A percentile compares a stretch with the other conserved stretches of the same genome.
These are phyloP conservation scores for Cladophialophora carrionii DNA, from an alignment of 2,329 filamentous ascomycete species.

Conservation along the genomic window DNA sequence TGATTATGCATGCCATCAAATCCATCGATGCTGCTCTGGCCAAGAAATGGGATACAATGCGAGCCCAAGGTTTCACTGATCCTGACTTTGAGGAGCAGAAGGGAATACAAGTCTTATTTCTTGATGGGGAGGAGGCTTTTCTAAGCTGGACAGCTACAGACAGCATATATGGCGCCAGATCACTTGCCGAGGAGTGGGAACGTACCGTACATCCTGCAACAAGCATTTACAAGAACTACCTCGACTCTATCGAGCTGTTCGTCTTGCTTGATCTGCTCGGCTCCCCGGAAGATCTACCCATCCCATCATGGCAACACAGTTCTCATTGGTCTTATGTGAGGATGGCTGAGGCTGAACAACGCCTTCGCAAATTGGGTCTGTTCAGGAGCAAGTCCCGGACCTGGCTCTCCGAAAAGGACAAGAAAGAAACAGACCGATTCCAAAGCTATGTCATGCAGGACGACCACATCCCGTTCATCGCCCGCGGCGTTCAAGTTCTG, in stretches of 20 bases:
- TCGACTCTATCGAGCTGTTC: constrained; percentile 83
- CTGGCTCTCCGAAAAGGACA: constrained; percentile 39
- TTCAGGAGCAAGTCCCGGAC: constrained; percentile 62
- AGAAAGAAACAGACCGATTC: constrained; percentile 51
- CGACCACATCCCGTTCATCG: constrained; percentile 90
- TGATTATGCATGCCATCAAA: constrained; percentile 83
- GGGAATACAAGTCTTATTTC: constrained; percentile 83
- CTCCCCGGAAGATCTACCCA: constrained; percentile 60
- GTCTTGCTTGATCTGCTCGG: constrained; percentile 91
- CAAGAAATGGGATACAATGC: constrained; percentile 77
- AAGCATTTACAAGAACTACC: constrained; percentile 73
- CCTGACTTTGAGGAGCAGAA: constrained; percentile 69
- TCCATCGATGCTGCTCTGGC: constrained; percentile 79
- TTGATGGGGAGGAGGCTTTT: constrained; percentile 96
- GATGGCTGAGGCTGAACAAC: constrained; percentile 73
- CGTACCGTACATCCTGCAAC: constrained; percentile 66
- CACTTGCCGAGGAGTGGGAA: constrained; percentile 84
- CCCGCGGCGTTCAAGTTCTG: constrained; percentile 80
- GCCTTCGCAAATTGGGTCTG: constrained; percentile 68
- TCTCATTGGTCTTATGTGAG: constrained; percentile 92
- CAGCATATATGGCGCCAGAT: constrained; percentile 82
- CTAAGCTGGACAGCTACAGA: constrained; percentile 76
- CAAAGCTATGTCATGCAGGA: constrained; percentile 66
- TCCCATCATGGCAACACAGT: constrained; percentile 85
- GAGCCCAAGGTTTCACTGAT: constrained; percentile 56